Base-by-base conservation (phyloP, 371 early-diverging fungal genomes). In the Gilbertella persicaria region DNA sequence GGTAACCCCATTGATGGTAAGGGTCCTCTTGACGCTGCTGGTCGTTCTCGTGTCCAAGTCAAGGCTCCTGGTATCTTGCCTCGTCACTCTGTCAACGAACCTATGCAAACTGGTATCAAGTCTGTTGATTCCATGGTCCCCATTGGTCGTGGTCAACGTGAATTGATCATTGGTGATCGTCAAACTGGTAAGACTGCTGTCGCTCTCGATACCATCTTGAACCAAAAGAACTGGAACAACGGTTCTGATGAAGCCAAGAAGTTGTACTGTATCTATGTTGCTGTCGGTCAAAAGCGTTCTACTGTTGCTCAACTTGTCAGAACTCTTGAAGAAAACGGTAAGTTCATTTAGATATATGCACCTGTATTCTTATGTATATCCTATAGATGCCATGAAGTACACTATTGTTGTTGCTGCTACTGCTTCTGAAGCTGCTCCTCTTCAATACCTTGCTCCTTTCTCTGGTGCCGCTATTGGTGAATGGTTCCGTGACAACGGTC, bases 1-100 rank as follows among this genome's bases (percentile, higher is more conserved):
- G 97, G 97, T 68, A 95, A 96, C 89, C 97, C 96, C 69, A 96
- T 96, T 63, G 97, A 96, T 71, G 97, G 97, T 60, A 96, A 96
- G 85, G 96, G 96, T 54, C 95, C 95, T 62, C 84, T 95, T 71
- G 79, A 82, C 60, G 79, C 90, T 73, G 77, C 76, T 62, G 80
- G 70, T 50, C 90, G 95, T 70, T 81, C 84, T 68, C 89, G 97
- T 84, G 94, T 91, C 66, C 92, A 92, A 80, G 90, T 95, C 78
- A 96, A 96, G 87, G 97, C 96, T 57, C 97, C 96, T 46, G 97
- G 97, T 75, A 96, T 96, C 81, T 92, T 96, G 66, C 95, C 96
- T 64, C 92, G 96, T 76, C 86, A 93, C 73, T 95, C 95, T 63
- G 96, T 96, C 66, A 90, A 91, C 78, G 94, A 95, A 80, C 96